Base-by-base conservation (phyloP, 202 grass and related monocot species). In the Dendrocalamus latiflorus region DNA sequence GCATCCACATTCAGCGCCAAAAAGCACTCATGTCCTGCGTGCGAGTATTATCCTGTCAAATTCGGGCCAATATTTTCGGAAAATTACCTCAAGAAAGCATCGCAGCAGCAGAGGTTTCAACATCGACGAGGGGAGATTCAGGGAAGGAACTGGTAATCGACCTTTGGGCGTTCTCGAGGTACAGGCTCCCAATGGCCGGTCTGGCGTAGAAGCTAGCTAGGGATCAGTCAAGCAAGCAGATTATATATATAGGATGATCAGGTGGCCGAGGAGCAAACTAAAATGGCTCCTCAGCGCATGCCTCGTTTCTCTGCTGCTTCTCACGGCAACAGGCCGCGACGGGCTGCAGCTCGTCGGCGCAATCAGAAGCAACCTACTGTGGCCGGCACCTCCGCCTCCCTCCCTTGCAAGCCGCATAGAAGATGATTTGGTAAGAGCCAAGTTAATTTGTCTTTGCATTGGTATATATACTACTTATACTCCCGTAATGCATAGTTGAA, bases 321-420 rank as follows among this genome's bases (percentile, higher is more conserved):
- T 86, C 68, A 80, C 68, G 17, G 34, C 75, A 0, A 72, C 68
- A 6, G 75, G 74, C 66, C 16, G 44, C 16, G 43, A 49, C 2
- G 75, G 83, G 43, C 65, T 89, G 82, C 77, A 81, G 76, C 76
- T 89, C 4, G 82, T 81, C 21, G 82, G 77, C 4, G 82, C 87
- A 2, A 77, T 81, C 70, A 75, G 87, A 65, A 58, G 28, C 6
- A 84, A 34, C 72, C 57, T 77, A 10, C 36, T 85, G 22, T 64
- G 70, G 71, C 82, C 87, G 17, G 11, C 75, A 38, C 71, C 76
- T 38, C 30, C 64, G 2, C 5, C 59, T 44, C 57, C 16, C n/a
- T 18, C 53, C 6, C 12, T 51, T 65, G 26, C 58, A 22, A 67
- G 24, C 67, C 38, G 11, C 18, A 57, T 51, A 39, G 25, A 75